These are phyloP conservation scores for Myotisia sp. DNA, from an alignment of 2,329 filamentous ascomycete species.

Conservation along the genomic window DNA sequence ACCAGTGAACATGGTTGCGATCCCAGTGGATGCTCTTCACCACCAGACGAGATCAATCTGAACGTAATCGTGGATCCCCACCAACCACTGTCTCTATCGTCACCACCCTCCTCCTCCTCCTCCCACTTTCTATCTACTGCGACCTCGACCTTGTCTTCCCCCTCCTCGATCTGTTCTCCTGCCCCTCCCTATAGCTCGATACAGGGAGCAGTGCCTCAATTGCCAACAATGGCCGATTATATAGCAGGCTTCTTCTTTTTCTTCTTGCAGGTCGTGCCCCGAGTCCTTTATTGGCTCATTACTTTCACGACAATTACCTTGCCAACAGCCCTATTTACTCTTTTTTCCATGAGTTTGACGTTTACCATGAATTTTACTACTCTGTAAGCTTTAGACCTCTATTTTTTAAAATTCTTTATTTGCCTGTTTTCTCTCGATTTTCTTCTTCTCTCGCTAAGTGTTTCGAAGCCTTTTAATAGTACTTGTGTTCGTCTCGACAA, in stretches of 20 bases:
- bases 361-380: constrained; percentile 99
- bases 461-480: constrained; percentile 55
- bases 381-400: constrained; percentile 43
- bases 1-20: too few relatives aligned
- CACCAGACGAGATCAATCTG: too few relatives aligned
- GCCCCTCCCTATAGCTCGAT: not conserved
- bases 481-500: constrained; percentile 61
- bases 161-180: not conserved
- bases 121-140: too few relatives aligned
- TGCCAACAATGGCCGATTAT: constrained; percentile 11
- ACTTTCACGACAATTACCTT: constrained; percentile 78
- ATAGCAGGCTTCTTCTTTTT: constrained; percentile 26
- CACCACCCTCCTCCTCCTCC: too few relatives aligned
- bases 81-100: too few relatives aligned
- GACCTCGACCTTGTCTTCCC: not conserved
- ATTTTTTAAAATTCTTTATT: too few relatives aligned
- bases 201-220: not conserved
- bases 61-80: too few relatives aligned
- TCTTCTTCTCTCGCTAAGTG: not conserved
- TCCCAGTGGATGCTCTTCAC: too few relatives aligned
- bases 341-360: constrained; percentile 85
- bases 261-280: constrained; percentile 41
- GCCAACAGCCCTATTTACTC: constrained; percentile 73
- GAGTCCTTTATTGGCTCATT: constrained; percentile 60
- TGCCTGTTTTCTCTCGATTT: not conserved